These are phyloP conservation scores for Penicillium coffeae DNA, from an alignment of 495 filamentous ascomycete genomes.

Conservation along the genomic window DNA sequence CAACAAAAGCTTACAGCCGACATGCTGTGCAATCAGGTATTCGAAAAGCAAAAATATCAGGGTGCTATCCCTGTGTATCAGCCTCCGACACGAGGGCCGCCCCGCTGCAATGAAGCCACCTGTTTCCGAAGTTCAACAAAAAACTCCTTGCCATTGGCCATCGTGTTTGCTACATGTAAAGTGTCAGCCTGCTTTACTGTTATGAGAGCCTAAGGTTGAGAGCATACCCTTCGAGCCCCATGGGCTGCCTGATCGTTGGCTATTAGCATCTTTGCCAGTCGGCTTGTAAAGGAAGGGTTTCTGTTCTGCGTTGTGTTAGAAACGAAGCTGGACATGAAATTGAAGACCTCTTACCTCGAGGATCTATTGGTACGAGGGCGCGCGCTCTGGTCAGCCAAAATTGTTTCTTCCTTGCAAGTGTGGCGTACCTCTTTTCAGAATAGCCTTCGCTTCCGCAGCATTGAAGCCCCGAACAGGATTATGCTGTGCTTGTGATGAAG, in stretches of 20 bases:
- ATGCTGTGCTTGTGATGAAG: constrained; percentile 37
- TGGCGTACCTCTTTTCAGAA: constrained; percentile 37
- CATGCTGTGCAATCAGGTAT: constrained; percentile 20
- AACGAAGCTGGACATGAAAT: neutral
- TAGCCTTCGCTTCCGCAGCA: constrained; percentile 38
- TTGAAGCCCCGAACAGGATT: constrained; percentile 48
- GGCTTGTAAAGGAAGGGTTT: constrained; percentile 39
- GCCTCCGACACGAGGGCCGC: constrained; percentile 40
- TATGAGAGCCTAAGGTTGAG: neutral
- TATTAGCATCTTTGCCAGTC: constrained; percentile 36
- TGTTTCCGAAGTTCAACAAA: constrained; percentile 52
- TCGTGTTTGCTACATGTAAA: constrained; percentile 43
- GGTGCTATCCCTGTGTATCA: constrained; percentile 17
- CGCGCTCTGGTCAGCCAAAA: constrained; percentile 1
- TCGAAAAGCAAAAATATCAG: constrained; percentile 12
- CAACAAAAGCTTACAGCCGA: constrained; percentile 8
- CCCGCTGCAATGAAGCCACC: constrained; percentile 39
- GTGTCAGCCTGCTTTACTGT: neutral
- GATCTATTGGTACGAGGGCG: constrained; percentile 16
- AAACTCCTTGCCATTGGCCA: constrained; percentile 54
- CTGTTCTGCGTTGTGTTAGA: constrained; percentile 21
- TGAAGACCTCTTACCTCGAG: constrained; percentile 22
- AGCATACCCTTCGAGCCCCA: constrained; percentile 51
- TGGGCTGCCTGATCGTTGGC: constrained; percentile 35
- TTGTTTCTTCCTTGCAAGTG: neutral